Conservation (phyloP, 768 basidiomycete species). For the Auricularia auricula-judae region DNA sequence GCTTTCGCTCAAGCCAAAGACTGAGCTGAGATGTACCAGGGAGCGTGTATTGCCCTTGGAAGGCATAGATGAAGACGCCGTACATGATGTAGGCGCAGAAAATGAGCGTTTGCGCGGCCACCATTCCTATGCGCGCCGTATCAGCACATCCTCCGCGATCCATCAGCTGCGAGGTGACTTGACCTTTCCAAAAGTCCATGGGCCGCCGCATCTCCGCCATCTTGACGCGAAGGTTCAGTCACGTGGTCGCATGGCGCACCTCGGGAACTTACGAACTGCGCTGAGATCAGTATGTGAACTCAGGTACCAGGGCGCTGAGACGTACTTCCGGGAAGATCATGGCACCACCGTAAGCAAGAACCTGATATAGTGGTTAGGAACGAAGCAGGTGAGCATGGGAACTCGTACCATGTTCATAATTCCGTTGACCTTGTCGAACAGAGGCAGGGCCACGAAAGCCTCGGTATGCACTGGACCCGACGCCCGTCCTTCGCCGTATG, state of each 20-base stretch:
- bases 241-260: too few relatives aligned
- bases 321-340: conserved; percentile 11
- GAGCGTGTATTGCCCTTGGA: conserved; percentile 41
- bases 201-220: conserved; percentile 59
- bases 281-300: not conserved
- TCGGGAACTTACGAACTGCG: not conserved
- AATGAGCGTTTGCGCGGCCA: not conserved
- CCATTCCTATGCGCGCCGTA: not conserved
- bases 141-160: not conserved
- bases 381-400: not conserved
- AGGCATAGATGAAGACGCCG: conserved; percentile 34
- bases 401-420: conserved; percentile 47
- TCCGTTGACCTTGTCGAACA: conserved; percentile 33
- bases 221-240: too few relatives aligned
- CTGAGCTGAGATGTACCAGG: conserved; percentile 31
- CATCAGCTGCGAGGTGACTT: conserved; percentile 27
- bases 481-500: conserved; percentile 19
- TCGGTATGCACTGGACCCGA: conserved; percentile 26
- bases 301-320: not conserved
- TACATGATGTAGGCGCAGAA: conserved; percentile 42
- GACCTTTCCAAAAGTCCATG: conserved; percentile 57
- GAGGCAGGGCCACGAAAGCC: conserved; percentile 26
- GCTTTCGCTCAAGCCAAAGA: conserved; percentile 26
- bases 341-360: conserved; percentile 11
- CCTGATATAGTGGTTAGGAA: not conserved